Evolutionary conservation across 75 land plant species (phyloP), one percentile per base, ranked within the genome.

Genomic region (Cupressus sempervirens): DNA sequence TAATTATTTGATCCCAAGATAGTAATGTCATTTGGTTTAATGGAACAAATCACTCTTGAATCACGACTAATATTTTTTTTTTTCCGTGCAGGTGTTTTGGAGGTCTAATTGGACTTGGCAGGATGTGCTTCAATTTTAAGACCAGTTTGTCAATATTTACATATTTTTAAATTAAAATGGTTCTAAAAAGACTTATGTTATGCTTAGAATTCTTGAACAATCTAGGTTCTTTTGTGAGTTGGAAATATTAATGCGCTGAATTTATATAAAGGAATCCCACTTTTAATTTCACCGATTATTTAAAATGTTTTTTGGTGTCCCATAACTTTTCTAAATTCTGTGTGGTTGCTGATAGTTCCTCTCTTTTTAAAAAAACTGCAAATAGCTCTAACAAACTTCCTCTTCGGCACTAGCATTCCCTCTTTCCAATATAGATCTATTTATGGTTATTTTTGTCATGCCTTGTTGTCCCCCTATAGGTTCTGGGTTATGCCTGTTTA

Each of bases 111-210:
- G 80, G 80, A 38, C 80, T 38, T 23, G 80, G 80, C 9, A 46
- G 80, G 3, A n/a, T 76, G 0, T 46, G 46, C 46, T 76, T 76
- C 46, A 76, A 76, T 76, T 76, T 76, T 15, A 76, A 76, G 20
- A 76, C 80, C 80, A 76, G 46, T 76, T 41, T 76, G 80, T 76
- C n/a, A 76, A 46, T 36, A 76, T 76, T 76, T 38, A 72, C 15
- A 13, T 72, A 5, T 62, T 5, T 62, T 62, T 6, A 26, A 23
- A 62, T 23, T 62, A 20, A 23, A 62, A 23, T 6, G 29, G n/a
- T 23, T 4, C 67, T 62, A 8, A 62, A 62, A 50, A 23, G n/a
- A 26, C 29, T 6, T 1, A 23, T 62, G 26, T 7, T 56, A 50
- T 50, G 53, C 53, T 13, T 50, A 50, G 15, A 50, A 13, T 50